Evolutionary conservation across 257 asterid species (phyloP).

Genomic region (Nicotiana noctiflora): DNA sequence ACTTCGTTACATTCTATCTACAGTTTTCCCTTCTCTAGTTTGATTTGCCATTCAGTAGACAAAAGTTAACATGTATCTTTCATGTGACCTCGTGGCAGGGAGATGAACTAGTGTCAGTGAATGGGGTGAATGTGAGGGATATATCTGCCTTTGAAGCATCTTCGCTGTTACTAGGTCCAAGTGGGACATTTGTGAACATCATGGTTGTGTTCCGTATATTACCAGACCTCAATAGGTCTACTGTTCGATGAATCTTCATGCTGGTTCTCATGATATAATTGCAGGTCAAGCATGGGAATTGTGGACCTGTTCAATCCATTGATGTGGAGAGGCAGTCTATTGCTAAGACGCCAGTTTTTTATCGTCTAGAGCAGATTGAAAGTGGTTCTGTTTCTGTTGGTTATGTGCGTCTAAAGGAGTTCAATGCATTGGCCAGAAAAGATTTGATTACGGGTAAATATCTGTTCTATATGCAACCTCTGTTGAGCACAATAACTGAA

Average conservation of each 20-base stretch:
- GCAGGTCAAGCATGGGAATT: slow-evolving; percentile 91
- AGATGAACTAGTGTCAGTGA: slow-evolving; percentile 73
- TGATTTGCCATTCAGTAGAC: not conserved
- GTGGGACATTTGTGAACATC: slow-evolving; percentile 74
- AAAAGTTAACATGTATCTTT: not conserved
- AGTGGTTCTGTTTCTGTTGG: slow-evolving; percentile 60
- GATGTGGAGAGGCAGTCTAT: slow-evolving; percentile 79
- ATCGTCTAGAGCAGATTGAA: slow-evolving; percentile 69
- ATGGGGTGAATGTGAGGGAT: slow-evolving; percentile 80
- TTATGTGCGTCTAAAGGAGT: slow-evolving; percentile 93
- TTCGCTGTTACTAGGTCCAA: slow-evolving; percentile 82
- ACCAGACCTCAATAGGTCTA: slow-evolving; percentile 39
- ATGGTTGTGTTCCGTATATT: slow-evolving; percentile 31
- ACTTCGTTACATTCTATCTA: not conserved
- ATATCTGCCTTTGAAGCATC: slow-evolving; percentile 94
- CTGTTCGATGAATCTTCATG: slow-evolving; percentile 22
- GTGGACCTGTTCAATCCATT: slow-evolving; percentile 81
- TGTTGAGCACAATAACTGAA: not conserved
- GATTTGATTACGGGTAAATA: slow-evolving; percentile 79
- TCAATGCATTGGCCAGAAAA: slow-evolving; percentile 95
- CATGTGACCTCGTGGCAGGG: slow-evolving; percentile 45
- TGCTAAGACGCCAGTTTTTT: slow-evolving; percentile 90
- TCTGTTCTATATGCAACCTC: not conserved
- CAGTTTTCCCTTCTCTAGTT: not conserved
- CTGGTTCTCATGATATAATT: slow-evolving; percentile 20